Base-by-base conservation (phyloP, 2,329 filamentous ascomycete genomes). In the Teratosphaeria epicoccoides region DNA sequence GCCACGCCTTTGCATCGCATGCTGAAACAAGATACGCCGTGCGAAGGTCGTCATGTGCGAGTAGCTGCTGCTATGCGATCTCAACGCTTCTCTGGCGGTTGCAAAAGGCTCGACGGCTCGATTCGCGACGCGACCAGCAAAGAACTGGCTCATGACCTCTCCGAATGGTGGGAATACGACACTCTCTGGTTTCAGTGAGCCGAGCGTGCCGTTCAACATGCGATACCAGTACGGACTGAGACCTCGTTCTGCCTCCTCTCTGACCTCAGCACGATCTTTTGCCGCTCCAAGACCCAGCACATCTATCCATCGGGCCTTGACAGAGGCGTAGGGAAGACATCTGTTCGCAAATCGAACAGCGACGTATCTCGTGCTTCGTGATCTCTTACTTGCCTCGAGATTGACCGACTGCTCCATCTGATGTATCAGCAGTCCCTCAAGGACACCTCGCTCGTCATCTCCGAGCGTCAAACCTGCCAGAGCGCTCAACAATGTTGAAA, bases 321-420 rank as follows among this genome's bases (percentile, higher is more conserved):
- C 76, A 62, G 95, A 88, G 20, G 77, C 77, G 60, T 88, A 96
- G 0, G 85, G 80, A 4, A 98, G 74, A 62, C 88, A 95, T 48
- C 87, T 80, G 64, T 97, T 97, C 10, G 88, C 88, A 76, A 91
- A 96, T 52, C 93, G 87, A 6, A 93, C 83, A 23, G 84, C 84
- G 20, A 88, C 84, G 69, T 90, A 93, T 6, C 87, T 82, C 28
- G 86, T 85, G 61, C 85, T 90, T 58, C 85, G 78, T n/a, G 65
- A 43, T 29, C 55, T 63, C 56, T 59, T 58, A 28, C 61, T 55
- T 12, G 44, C 51, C 60, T 64, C 62, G 1, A 64, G 55, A 43
- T 65, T 59, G 10, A 55, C 60, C 1, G 66, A 68, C n/a, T 58
- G 60, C 12, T 59, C 56, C 63, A 68, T 68, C 45, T 88, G 85